Conservation (phyloP, 1,284 basidiomycete genomes). For the Schizopora paradoxa region DNA sequence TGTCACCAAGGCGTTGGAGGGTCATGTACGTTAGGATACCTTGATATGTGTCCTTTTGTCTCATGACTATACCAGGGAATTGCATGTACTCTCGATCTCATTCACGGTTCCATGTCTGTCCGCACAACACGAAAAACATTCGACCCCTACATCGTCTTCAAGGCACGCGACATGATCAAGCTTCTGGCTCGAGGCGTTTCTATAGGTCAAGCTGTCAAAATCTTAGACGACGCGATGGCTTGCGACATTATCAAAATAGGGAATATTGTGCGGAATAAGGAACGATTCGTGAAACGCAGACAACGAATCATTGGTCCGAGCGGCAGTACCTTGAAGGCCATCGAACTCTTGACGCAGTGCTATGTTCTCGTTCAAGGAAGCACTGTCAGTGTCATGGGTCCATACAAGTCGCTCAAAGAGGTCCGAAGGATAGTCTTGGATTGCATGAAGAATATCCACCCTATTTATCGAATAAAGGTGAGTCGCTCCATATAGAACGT, state of each 20-base stretch:
- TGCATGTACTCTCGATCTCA: slow-evolving; percentile 88
- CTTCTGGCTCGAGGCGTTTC: slow-evolving; percentile 90
- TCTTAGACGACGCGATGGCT: slow-evolving; percentile 85
- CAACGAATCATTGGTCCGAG: slow-evolving; percentile 97
- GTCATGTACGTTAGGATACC: slow-evolving; percentile 50
- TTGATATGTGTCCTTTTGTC: not conserved
- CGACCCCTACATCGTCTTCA: slow-evolving; percentile 95
- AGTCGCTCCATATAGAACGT: slow-evolving; percentile 18
- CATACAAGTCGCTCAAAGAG: slow-evolving; percentile 92
- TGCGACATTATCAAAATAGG: slow-evolving; percentile 99
- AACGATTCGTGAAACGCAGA: slow-evolving; percentile 92
- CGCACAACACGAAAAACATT: slow-evolving; percentile 95
- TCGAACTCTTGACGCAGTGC: slow-evolving; percentile 94
- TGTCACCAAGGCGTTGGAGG: slow-evolving; percentile 83
- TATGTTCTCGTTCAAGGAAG: slow-evolving; percentile 98
- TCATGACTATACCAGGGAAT: slow-evolving; percentile 54
- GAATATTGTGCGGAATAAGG: slow-evolving; percentile 91
- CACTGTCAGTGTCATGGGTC: slow-evolving; percentile 97
- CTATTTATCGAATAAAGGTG: slow-evolving; percentile 98
- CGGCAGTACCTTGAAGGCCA: slow-evolving; percentile 97
- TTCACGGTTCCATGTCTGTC: slow-evolving; percentile 97
- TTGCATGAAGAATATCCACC: slow-evolving; percentile 99
- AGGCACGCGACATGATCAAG: slow-evolving; percentile 95
- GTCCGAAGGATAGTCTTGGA: slow-evolving; percentile 93
- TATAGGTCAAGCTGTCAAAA: slow-evolving; percentile 79